These are phyloP conservation scores for Gentiana macrophylla DNA, from an alignment of 257 asterid species.

Conservation along the genomic window DNA sequence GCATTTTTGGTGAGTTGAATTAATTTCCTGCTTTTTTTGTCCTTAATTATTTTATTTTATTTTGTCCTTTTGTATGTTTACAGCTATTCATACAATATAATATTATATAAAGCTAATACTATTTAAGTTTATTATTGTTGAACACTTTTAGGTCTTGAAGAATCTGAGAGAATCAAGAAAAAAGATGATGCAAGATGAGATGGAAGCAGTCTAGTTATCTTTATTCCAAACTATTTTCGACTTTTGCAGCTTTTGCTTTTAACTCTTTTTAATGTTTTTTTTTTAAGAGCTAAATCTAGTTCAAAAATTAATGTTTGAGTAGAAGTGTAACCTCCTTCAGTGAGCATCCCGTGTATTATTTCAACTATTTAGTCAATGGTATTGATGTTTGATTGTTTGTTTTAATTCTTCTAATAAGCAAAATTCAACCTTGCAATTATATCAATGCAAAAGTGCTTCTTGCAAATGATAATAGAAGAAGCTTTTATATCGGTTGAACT, in stretches of 20 bases:
- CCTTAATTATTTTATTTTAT: background rate
- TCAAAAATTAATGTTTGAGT: slow-evolving; percentile 16
- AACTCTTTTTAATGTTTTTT: slow-evolving; percentile 6
- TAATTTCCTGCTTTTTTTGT: background rate
- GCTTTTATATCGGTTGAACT: no score
- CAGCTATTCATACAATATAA: no score
- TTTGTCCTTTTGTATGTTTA: background rate
- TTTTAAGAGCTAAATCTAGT: slow-evolving; percentile 24
- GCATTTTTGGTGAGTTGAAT: slow-evolving; percentile 46
- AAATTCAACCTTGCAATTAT: no score
- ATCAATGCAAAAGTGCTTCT: no score
- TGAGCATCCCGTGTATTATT: background rate
- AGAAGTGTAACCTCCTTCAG: slow-evolving; percentile 17
- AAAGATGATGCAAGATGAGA: slow-evolving; percentile 11
- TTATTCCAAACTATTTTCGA: slow-evolving; percentile 19
- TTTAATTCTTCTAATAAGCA: slow-evolving; percentile 12
- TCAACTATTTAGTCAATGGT: slow-evolving; percentile 8
- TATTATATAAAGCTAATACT: no score
- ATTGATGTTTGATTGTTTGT: slow-evolving; percentile 29
- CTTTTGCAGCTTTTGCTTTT: slow-evolving; percentile 13
- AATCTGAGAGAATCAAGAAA: slow-evolving; percentile 42
- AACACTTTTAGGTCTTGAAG: slow-evolving; percentile 24
- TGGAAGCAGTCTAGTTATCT: slow-evolving; percentile 11
- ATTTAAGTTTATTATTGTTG: no score
- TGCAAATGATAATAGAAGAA: no score